Evolutionary conservation across 2,329 filamentous ascomycete species (phyloP), one percentile per base, ranked within the genome.

Genomic region (Orbilia oligospora): DNA sequence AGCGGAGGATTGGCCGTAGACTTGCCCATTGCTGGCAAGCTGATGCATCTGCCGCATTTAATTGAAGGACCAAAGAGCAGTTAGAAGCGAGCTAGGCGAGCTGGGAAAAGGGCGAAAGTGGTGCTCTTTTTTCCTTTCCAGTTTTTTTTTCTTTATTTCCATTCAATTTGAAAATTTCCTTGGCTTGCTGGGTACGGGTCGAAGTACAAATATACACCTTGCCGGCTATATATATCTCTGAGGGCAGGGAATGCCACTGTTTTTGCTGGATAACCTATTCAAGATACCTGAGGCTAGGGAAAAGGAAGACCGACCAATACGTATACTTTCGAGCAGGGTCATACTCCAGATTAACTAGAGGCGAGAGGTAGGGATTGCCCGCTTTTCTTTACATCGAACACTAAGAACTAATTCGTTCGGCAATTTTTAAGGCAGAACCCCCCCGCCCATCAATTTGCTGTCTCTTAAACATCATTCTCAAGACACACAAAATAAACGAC

Each of bases 1-100:
- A 70, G 27, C 65, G 66, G 66, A 27, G 49, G 72, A 76, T 66
- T 65, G 66, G 38, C 65, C 33, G 58, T 49, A 55, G 41, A 55
- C 65, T 61, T 76, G 48, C 41, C 72, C 72, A 76, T 58, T 70
- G 66, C 58, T 64, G 66, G 72, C 58, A 76, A n/a, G 66, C 72
- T 49, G 72, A 76, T 76, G 72, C 72, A 70, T 61, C 56, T 66
- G 48, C 72, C 56, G 72, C 72, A 76, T 55, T 61, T 58, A 56
- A 53, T 70, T 64, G 56, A 48, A 71, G 55, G 49, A 44, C 24
- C 56, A 76, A 65, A 64, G 22, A 70, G 72, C 48, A 76, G 72
- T 70, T 71, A 51, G 65, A 76, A 66, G 72, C 72, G 72, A 69
- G 33, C 55, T 76, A 65, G 66, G 58, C 56, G 72, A 66, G 66